phyloP scores from a whole-genome alignment of 1,284 basidiomycete genomes.

The Neotropicomus parvogracilis region DNA sequence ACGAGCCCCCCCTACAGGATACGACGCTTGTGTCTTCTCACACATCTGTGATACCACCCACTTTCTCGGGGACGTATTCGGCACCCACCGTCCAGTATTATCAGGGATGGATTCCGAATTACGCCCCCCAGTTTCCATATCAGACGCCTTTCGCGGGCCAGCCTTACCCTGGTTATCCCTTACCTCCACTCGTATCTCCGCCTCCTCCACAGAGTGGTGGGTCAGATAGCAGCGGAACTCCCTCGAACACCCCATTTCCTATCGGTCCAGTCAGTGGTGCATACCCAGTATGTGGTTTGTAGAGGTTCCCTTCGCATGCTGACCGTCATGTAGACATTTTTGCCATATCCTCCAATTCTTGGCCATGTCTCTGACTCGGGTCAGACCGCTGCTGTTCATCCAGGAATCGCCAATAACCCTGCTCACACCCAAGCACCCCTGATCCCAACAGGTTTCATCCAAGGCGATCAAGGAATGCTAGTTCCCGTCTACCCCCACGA shows the following conservation, averaged over 20 bases:
- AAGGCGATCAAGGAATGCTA: conserved; percentile 65
- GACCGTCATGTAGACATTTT: conserved; percentile 35
- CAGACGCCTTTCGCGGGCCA: conserved; percentile 46
- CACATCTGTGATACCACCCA: conserved; percentile 26
- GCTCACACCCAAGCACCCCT: conserved; percentile 52
- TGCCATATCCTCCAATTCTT: conserved; percentile 43
- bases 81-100: conserved; percentile 47
- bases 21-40: conserved; percentile 19
- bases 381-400: conserved; percentile 26
- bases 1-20: conserved; percentile 11
- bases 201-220: conserved; percentile 35
- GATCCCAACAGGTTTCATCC: conserved; percentile 65
- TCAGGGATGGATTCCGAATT: conserved; percentile 54
- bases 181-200: conserved; percentile 27
- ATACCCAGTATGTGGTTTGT: conserved; percentile 42
- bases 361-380: conserved; percentile 24
- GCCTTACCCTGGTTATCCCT: conserved; percentile 45
- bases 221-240: conserved; percentile 36
- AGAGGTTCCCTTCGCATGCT: conserved; percentile 2
- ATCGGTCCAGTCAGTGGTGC: conserved; percentile 38
- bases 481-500: conserved; percentile 71
- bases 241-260: conserved; percentile 26
- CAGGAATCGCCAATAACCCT: conserved; percentile 23
- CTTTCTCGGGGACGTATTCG: conserved; percentile 37
- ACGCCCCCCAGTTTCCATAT: conserved; percentile 48